Percentiles rank a stretch among this genome's conserved stretches.
phyloP scores from a whole-genome alignment of 1,139 yeast genomes.

The Debaryomyces psychrophilus region DNA sequence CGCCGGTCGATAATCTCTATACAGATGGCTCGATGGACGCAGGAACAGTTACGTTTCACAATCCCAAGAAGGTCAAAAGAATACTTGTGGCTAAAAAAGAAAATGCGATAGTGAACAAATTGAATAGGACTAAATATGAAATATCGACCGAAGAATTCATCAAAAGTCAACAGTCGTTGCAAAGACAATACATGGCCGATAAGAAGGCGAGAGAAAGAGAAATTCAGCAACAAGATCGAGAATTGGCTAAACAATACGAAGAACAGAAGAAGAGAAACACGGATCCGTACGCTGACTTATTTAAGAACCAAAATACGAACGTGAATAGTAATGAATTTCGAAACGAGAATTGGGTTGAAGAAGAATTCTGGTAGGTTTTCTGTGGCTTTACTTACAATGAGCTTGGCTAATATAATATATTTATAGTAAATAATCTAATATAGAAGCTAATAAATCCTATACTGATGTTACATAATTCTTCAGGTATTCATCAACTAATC shows the following conservation, averaged over 20 bases:
- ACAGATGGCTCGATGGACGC: conserved; percentile 77
- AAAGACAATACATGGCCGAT: conserved; percentile 38
- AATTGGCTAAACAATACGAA: conserved; percentile 26
- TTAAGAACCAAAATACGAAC: conserved; percentile 50
- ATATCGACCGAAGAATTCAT: conserved; percentile 53
- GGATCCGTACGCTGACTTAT: conserved; percentile 62
- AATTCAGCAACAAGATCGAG: conserved; percentile 29
- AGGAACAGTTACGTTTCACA: conserved; percentile 80
- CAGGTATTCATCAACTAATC: neutral
- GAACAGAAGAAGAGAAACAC: conserved; percentile 36
- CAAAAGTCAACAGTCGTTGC: conserved; percentile 43
- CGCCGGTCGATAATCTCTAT: conserved; percentile 74
- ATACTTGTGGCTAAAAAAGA: conserved; percentile 60
- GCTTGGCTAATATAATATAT: neutral
- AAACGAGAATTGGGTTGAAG: conserved; percentile 64
- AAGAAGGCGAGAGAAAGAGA: conserved; percentile 38
- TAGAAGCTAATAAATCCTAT: conserved; percentile 5
- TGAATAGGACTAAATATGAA: conserved; percentile 65
- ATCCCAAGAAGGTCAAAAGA: conserved; percentile 56
- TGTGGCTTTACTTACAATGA: neutral
- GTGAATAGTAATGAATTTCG: conserved; percentile 56
- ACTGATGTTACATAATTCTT: conserved; percentile 6
- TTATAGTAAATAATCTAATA: conserved; percentile 8
- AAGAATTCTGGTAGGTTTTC: conserved; percentile 56
- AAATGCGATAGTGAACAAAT: conserved; percentile 63